Conservation (phyloP, 2,329 filamentous ascomycete genomes). For the Botrytis paeoniae region DNA sequence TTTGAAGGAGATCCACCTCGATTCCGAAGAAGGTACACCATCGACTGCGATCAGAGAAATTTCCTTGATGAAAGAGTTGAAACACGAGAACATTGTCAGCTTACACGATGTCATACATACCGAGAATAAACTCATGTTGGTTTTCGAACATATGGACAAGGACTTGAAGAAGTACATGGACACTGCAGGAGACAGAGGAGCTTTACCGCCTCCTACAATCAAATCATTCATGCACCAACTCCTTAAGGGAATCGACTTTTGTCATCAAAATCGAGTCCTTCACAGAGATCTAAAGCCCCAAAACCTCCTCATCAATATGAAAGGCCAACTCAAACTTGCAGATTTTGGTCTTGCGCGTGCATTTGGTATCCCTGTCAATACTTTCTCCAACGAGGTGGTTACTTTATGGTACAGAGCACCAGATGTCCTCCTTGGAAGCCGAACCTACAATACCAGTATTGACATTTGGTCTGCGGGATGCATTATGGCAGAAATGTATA, state of each 20-base stretch:
- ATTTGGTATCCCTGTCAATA: constrained; percentile 96
- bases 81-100: constrained; percentile 96
- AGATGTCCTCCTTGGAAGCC: constrained; percentile 86
- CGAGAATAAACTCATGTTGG: constrained; percentile 99
- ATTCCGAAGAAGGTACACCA: constrained; percentile 96
- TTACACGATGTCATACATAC: constrained; percentile 99
- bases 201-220: constrained; percentile 84
- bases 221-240: constrained; percentile 99
- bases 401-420: constrained; percentile 97
- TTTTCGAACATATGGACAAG: constrained; percentile 98
- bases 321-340: constrained; percentile 85
- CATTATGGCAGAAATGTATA: constrained; percentile 99
- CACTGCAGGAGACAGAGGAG: constrained; percentile 81
- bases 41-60: constrained; percentile 98
- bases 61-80: constrained; percentile 98
- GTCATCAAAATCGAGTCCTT: constrained; percentile 93
- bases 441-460: constrained; percentile 99
- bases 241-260: constrained; percentile 92
- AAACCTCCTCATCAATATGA: constrained; percentile 91
- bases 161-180: constrained; percentile 99
- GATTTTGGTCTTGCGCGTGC: constrained; percentile 93
- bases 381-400: constrained; percentile 96
- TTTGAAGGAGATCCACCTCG: constrained; percentile 97
- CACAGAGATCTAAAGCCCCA: constrained; percentile 96
- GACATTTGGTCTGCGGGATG: constrained; percentile 99